Percentiles rank a stretch among this genome's conserved stretches.
Evolutionary conservation across 768 basidiomycete genomes (phyloP).

Genomic region (Paxillus ammoniavirescens): DNA sequence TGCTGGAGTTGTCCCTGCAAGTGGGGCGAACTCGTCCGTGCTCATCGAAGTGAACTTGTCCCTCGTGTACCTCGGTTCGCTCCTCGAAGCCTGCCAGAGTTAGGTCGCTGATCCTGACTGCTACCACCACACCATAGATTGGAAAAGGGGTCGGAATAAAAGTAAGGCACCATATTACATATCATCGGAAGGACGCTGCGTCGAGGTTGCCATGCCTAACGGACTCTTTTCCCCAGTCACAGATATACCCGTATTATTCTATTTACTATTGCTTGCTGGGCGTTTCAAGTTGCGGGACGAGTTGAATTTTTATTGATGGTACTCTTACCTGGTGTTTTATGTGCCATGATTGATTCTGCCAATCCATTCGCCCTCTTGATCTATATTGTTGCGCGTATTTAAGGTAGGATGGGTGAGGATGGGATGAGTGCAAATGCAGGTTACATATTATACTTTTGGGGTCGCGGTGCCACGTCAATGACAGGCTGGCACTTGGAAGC

Average conservation of each 20-base stretch:
- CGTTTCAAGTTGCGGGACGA: conserved; percentile 4
- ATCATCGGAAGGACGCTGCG: conserved; percentile 16
- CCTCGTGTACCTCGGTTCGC: conserved; percentile 17
- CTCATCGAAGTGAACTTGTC: conserved; percentile 15
- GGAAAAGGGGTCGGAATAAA: conserved; percentile 3
- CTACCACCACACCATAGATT: not conserved
- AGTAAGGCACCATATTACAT: conserved; percentile 14
- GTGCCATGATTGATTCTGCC: conserved; percentile 13
- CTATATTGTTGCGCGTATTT: not conserved
- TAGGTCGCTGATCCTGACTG: conserved; percentile 7
- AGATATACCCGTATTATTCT: conserved; percentile 28
- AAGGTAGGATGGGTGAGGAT: not conserved
- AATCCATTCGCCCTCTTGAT: not conserved
- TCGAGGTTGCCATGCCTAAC: conserved; percentile 13
- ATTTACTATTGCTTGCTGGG: conserved; percentile 5
- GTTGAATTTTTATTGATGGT: conserved; percentile 7
- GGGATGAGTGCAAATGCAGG: not conserved
- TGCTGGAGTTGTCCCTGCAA: conserved; percentile 8
- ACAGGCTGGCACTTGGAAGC: not conserved
- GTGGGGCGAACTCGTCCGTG: conserved; percentile 3
- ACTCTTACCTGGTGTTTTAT: conserved; percentile 12
- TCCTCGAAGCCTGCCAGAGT: conserved; percentile 16
- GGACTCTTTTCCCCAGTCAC: conserved; percentile 19
- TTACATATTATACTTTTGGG: not conserved
- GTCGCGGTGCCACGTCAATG: conserved; percentile 7